Percentiles rank a stretch among this genome's conserved stretches.
Evolutionary conservation across 2,329 filamentous ascomycete species (phyloP).

Genomic region (Pseudogymnoascus sp.): DNA sequence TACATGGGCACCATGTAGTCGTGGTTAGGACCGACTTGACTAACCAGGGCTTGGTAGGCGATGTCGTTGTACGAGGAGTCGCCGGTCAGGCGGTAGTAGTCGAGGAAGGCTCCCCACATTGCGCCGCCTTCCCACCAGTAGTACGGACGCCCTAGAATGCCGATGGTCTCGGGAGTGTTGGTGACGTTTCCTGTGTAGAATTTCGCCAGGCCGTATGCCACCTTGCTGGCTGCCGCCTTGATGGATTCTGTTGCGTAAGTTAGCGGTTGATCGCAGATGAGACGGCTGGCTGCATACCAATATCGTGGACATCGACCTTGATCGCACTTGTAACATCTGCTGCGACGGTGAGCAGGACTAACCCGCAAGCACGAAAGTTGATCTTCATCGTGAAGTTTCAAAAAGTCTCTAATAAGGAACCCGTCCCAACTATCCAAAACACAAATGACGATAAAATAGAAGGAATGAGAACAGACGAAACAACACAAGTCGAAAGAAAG

Average conservation of each 20-base stretch:
- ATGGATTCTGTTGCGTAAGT: constrained; percentile 43
- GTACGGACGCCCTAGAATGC: constrained; percentile 56
- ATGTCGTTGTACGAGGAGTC: constrained; percentile 54
- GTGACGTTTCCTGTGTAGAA: constrained; percentile 56
- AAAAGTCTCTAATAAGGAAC: not conserved
- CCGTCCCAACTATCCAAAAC: not conserved
- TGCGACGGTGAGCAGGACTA: constrained; percentile 2
- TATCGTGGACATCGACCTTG: not conserved
- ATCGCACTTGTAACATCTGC: not conserved
- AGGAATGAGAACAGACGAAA: not conserved
- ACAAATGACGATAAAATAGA: not conserved
- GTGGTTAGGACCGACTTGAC: constrained; percentile 48
- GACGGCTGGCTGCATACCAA: not conserved
- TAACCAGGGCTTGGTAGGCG: constrained; percentile 49
- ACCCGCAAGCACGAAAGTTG: constrained; percentile 1
- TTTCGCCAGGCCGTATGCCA: constrained; percentile 52
- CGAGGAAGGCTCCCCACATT: constrained; percentile 58
- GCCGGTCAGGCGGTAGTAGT: constrained; percentile 59
- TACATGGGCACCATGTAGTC: constrained; percentile 53
- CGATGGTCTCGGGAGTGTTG: constrained; percentile 45
- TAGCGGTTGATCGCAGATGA: not conserved
- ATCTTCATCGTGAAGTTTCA: not conserved
- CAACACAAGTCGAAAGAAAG: not conserved
- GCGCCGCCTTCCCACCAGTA: constrained; percentile 54
- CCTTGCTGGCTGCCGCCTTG: constrained; percentile 48